Percentiles rank a stretch among this genome's conserved stretches.
These are phyloP conservation scores for Fusarium begoniae DNA, from an alignment of 2,329 filamentous ascomycete genomes.

Conservation along the genomic window DNA sequence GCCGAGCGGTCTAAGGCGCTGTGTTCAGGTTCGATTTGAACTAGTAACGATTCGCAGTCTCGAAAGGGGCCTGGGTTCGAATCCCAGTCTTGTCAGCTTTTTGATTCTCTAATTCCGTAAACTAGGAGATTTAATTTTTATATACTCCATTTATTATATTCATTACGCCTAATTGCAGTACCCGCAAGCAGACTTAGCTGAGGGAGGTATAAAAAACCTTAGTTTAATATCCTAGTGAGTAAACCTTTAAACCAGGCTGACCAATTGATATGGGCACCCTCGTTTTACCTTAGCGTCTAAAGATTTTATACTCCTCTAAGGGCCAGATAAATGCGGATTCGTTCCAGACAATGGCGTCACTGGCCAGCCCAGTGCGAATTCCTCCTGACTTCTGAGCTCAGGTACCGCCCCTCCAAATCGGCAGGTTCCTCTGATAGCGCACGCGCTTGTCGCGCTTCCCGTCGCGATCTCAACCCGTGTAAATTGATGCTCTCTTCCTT, in stretches of 20 bases:
- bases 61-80: slow-evolving; percentile 38
- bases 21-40: slow-evolving; percentile 35
- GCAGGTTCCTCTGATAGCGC: slow-evolving; percentile 14
- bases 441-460: slow-evolving; percentile 28
- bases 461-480: slow-evolving; percentile 25
- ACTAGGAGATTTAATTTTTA: background rate
- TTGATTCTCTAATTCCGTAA: background rate
- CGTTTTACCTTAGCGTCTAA: background rate
- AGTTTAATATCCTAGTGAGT: background rate
- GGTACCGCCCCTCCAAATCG: slow-evolving; percentile 26
- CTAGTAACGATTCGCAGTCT: slow-evolving; percentile 36
- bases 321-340: background rate
- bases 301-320: background rate
- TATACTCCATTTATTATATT: background rate
- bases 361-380: slow-evolving; percentile 20
- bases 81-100: slow-evolving; percentile 31
- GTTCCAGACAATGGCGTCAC: slow-evolving; percentile 17
- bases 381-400: background rate
- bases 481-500: slow-evolving; percentile 20
- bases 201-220: background rate
- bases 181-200: background rate
- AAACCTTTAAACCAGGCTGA: background rate
- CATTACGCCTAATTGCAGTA: background rate
- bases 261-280: background rate
- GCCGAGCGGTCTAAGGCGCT: slow-evolving; percentile 37